Base-by-base conservation (phyloP, 2,329 filamentous ascomycete species). In the Allantophomopsis cytisporea region DNA sequence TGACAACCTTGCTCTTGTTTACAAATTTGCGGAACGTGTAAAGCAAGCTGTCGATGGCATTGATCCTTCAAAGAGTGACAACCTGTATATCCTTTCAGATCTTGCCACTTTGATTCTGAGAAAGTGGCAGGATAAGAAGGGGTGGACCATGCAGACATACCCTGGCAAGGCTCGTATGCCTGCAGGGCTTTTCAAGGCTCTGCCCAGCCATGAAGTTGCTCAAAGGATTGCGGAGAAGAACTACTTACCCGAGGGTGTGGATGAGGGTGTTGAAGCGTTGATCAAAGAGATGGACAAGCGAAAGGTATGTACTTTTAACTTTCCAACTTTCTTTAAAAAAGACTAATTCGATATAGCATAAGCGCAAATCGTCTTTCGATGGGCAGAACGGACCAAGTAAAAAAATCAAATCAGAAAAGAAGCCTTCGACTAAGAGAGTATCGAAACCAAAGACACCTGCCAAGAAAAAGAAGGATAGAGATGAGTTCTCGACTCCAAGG, bases 1-100 rank as follows among this genome's bases (percentile, higher is more conserved):
- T 56, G 75, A 84, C 35, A 98, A 95, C 50, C 68, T 96, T 13
- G 82, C 83, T 0, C 66, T 94, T 44, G 87, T 98, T 32, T 91
- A 83, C 64, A 86, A 91, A 57, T 83, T 95, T 45, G 87, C 87
- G 11, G 88, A 96, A 60, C 78, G 87, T 8, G 80, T 94, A 40
- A 98, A 98, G 66, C 83, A 89, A 58, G 83, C 88, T 8, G 72
- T 76, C 33, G 91, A 98, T 56, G 83, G 75, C 11, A 76, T 96
- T 43, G 70, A 73, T 17, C 71, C 76, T 0, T 63, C 69, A 1
- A 67, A 71, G 43, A 84, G 80, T 50, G 76, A 87, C 41, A 77
- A 79, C 45, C 68, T 98, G 1, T 94, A 95, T 55, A 77, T 88
- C 5, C 62, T 98, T 31, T 88, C 85, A 38, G 91, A 98, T 58